Evolutionary conservation across 148 eudicot species (phyloP), one percentile per base, ranked within the genome.

Genomic region (Vaccinium macrocarpon): DNA sequence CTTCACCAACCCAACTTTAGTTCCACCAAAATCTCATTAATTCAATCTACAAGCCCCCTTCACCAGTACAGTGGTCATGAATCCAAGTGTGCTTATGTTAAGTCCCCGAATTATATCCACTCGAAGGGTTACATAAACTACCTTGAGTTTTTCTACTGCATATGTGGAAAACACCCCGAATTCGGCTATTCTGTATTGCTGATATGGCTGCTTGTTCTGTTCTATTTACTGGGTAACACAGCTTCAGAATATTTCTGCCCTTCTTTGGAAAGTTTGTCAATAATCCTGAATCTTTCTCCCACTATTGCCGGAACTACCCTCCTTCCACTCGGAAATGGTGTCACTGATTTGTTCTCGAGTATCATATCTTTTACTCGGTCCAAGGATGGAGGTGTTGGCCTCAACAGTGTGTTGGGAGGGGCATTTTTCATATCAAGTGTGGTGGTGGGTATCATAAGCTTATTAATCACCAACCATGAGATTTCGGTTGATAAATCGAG

Each of bases 371-470:
- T 82, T 70, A 82, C 84, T 3, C 77, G 48, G 6, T 82, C 78
- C 18, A 59, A 59, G 0, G 84, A 82, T 12, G 84, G 84, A 5
- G 84, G 0, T 50, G 78, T 82, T 29, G 84, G 84, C 77, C 48
- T 82, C 64, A 82, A 82, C 77, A 50, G 77, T 51, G 77, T 70
- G 15, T 25, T 82, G 49, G 84, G 84, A 7, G 84, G 77, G 77
- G 84, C 84, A 0, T 82, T 82, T 70, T 82, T 82, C 19, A 51
- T 82, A 15, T 82, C 84, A 0, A 82, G 87, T 75, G 84, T 90
- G 12, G 91, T 90, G 1, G 90, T 88, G 48, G 91, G 91, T 1
- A 29, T 70, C 10, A 82, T 82, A 68, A 82, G 84, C n/a, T 50
- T 82, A 68, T 70, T 82, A 16, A 70, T 82, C 62, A 16, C 83